A percentile compares a stretch with the other conserved stretches of the same genome.
phyloP scores from a whole-genome alignment of 2,329 filamentous ascomycete species.

The Phialemoniopsis sp. region DNA sequence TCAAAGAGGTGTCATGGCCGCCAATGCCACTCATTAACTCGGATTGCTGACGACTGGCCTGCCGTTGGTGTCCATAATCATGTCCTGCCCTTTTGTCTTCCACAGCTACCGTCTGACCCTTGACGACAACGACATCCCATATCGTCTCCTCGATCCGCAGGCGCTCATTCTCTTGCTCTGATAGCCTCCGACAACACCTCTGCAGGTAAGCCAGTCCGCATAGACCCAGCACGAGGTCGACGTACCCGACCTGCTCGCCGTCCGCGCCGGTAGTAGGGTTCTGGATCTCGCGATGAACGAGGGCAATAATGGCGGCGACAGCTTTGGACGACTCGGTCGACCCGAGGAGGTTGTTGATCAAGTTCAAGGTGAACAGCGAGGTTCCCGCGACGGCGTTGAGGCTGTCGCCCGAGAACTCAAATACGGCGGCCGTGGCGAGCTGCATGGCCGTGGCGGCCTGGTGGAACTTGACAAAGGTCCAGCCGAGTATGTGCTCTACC shows the following conservation, averaged over 20 bases:
- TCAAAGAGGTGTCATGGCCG: conserved; percentile 32
- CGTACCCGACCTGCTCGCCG: conserved; percentile 56
- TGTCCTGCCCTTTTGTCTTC: conserved; percentile 20
- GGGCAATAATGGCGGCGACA: conserved; percentile 61
- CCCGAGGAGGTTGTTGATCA: conserved; percentile 61
- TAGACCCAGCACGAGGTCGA: conserved; percentile 57
- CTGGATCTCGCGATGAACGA: conserved; percentile 60
- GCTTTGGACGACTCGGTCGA: conserved; percentile 67
- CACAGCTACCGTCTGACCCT: conserved; percentile 55
- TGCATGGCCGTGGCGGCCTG: conserved; percentile 12
- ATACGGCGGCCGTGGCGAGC: conserved; percentile 10
- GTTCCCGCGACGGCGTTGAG: conserved; percentile 23
- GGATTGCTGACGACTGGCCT: conserved; percentile 30
- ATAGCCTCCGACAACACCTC: conserved; percentile 45
- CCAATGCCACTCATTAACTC: conserved; percentile 17
- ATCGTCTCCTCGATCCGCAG: conserved; percentile 51
- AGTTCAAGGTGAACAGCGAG: conserved; percentile 50
- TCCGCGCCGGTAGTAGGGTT: conserved; percentile 56
- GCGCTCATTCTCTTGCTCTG: conserved; percentile 43
- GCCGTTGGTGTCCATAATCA: conserved; percentile 13
- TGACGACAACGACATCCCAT: conserved; percentile 64
- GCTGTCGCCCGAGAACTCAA: conserved; percentile 11
- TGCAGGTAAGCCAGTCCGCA: conserved; percentile 60
- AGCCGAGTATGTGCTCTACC: conserved; percentile 40
- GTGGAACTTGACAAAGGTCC: conserved; percentile 14